Percentiles rank a stretch among this genome's conserved stretches.
Evolutionary conservation across 768 basidiomycete genomes (phyloP).

Genomic region (Tylopilus felleus): DNA sequence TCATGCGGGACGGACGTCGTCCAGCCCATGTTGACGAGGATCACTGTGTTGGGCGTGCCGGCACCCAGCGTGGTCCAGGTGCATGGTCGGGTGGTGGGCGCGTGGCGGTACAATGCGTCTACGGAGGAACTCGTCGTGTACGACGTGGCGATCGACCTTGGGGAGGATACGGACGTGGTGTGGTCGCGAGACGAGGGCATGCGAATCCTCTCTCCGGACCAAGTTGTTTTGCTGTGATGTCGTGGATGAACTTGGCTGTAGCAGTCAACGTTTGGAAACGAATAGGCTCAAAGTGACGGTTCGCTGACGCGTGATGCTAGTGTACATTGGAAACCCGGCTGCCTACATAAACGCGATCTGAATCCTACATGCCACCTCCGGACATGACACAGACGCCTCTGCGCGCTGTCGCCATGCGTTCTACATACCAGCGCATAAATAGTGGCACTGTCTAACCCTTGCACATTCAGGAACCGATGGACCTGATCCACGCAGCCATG

Average conservation of each 20-base stretch:
- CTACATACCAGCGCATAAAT: neutral
- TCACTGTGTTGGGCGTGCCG: slow-evolving; percentile 55
- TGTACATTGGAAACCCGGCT: neutral
- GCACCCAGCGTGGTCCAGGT: slow-evolving; percentile 39
- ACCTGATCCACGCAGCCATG: slow-evolving; percentile 23
- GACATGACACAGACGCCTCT: neutral
- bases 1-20: slow-evolving; percentile 30
- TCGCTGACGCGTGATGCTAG: neutral
- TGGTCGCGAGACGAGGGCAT: slow-evolving; percentile 19
- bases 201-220: neutral
- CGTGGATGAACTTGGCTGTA: too few species aligned
- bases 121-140: slow-evolving; percentile 41
- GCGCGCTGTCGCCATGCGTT: neutral
- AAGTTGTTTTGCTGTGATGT: neutral
- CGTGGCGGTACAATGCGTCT: slow-evolving; percentile 38
- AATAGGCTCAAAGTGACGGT: neutral
- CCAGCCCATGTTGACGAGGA: slow-evolving; percentile 41
- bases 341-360: neutral
- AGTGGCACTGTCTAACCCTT: neutral
- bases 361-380: neutral
- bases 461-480: slow-evolving; percentile 7
- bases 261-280: too few species aligned
- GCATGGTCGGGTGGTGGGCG: slow-evolving; percentile 32
- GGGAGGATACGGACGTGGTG: slow-evolving; percentile 31
- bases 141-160: slow-evolving; percentile 41